A percentile compares a stretch with the other conserved stretches of the same genome.
Evolutionary conservation across 305 asterid species (phyloP).

Genomic region (Rubia occidens): DNA sequence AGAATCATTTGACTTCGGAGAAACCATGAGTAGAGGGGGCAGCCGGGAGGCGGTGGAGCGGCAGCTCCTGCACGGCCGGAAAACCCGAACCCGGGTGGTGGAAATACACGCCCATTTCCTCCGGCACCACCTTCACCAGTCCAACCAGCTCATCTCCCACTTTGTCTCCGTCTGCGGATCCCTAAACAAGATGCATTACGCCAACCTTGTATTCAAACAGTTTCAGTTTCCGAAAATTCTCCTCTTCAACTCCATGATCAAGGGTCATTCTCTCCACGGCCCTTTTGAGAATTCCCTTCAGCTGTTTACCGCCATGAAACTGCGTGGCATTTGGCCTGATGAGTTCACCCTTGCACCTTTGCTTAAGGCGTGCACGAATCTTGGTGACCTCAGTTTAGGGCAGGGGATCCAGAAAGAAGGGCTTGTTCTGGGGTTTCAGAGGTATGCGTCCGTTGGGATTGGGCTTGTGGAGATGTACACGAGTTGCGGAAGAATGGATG

Average conservation of each 20-base stretch:
- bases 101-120: constrained; percentile 54
- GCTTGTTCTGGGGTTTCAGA: constrained; percentile 39
- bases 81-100: constrained; percentile 36
- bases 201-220: constrained; percentile 37
- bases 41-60: constrained; percentile 46
- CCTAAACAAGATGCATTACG: constrained; percentile 38
- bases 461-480: constrained; percentile 39
- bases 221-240: constrained; percentile 43
- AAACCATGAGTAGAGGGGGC: constrained; percentile 28
- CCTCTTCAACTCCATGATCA: constrained; percentile 55
- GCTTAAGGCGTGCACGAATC: constrained; percentile 45
- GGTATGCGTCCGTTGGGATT: constrained; percentile 32
- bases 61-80: constrained; percentile 48
- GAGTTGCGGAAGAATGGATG: constrained; percentile 32
- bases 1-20: background rate
- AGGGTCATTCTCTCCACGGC: constrained; percentile 40
- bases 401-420: constrained; percentile 36
- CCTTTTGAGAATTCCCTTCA: constrained; percentile 36
- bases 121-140: constrained; percentile 50
- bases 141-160: constrained; percentile 61
- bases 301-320: constrained; percentile 32
- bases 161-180: constrained; percentile 45
- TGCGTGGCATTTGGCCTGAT: constrained; percentile 47
- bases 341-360: constrained; percentile 55
- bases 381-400: constrained; percentile 29